Conservation (phyloP, 2,329 filamentous ascomycete genomes). For the Magnaporthales sp. region DNA sequence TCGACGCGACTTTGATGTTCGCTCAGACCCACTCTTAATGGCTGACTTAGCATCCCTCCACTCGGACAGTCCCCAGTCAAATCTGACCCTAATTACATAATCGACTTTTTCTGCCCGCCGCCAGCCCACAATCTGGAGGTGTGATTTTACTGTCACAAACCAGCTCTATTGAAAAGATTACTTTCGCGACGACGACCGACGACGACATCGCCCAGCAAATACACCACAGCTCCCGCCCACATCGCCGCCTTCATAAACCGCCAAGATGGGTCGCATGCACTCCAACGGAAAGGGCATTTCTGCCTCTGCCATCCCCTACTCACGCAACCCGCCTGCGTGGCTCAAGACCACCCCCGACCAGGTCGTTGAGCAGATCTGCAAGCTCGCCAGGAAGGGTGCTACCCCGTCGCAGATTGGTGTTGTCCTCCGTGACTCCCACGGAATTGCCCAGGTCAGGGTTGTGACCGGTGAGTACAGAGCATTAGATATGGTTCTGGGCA, state of each 20-base stretch:
- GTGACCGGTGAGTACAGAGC: conserved; percentile 68
- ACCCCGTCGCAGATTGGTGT: conserved; percentile 99
- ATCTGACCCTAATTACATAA: conserved; percentile 32
- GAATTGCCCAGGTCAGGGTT: conserved; percentile 94
- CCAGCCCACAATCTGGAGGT: conserved; percentile 3
- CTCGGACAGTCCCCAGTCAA: background rate
- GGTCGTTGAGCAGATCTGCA: conserved; percentile 98
- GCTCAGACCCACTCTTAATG: background rate
- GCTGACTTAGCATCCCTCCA: background rate
- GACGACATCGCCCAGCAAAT: background rate
- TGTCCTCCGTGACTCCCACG: conserved; percentile 94
- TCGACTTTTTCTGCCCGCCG: conserved; percentile 26
- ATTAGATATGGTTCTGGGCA: background rate
- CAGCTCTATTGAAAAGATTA: background rate
- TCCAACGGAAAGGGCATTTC: conserved; percentile 99
- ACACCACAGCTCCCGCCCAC: background rate
- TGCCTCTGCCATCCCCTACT: conserved; percentile 92
- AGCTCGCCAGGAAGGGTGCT: conserved; percentile 97
- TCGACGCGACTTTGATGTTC: background rate
- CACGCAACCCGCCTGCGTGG: conserved; percentile 85
- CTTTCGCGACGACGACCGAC: background rate
- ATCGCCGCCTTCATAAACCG: conserved; percentile 19
- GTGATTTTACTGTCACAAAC: conserved; percentile 6
- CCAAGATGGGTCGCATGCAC: conserved; percentile 94
- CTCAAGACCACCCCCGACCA: conserved; percentile 98